These are phyloP conservation scores for Cyphellophora attinorum DNA, from an alignment of 2,329 filamentous ascomycete species.

Conservation along the genomic window DNA sequence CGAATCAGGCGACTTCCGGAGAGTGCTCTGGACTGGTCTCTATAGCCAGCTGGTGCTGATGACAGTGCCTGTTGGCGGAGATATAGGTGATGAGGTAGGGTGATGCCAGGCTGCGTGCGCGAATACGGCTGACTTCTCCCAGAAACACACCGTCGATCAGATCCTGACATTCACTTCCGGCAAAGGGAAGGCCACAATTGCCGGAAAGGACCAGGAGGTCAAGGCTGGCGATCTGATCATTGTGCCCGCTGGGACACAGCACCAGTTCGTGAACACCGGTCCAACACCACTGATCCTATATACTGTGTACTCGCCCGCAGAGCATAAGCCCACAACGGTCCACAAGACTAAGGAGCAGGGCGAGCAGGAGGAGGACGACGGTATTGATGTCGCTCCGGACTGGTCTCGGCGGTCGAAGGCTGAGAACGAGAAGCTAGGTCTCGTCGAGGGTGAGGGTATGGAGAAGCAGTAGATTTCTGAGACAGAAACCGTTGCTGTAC, in stretches of 20 bases:
- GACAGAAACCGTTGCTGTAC: not conserved
- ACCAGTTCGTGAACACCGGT: constrained; percentile 56
- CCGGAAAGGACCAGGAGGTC: constrained; percentile 47
- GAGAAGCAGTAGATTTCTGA: not conserved
- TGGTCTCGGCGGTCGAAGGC: constrained; percentile 50
- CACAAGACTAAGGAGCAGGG: constrained; percentile 56
- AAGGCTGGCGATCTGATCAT: constrained; percentile 49
- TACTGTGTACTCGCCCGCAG: constrained; percentile 54
- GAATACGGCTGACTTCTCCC: constrained; percentile 2
- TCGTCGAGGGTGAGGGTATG: constrained; percentile 35
- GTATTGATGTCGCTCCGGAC: constrained; percentile 49
- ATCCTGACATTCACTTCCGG: constrained; percentile 56
- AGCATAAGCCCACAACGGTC: constrained; percentile 50
- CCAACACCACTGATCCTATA: constrained; percentile 50
- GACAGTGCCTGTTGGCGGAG: constrained; percentile 53
- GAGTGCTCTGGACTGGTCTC: constrained; percentile 53
- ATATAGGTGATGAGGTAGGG: constrained; percentile 56
- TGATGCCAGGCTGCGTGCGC: not conserved
- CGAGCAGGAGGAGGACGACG: constrained; percentile 52
- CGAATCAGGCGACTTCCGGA: constrained; percentile 49
- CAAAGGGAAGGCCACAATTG: constrained; percentile 47
- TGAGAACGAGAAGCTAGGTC: constrained; percentile 47
- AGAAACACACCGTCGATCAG: constrained; percentile 51
- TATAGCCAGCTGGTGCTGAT: constrained; percentile 56
- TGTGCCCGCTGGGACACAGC: constrained; percentile 56